Evolutionary conservation across 139 green algal genomes (phyloP).

Genomic region (Ostreobium quekettii): DNA sequence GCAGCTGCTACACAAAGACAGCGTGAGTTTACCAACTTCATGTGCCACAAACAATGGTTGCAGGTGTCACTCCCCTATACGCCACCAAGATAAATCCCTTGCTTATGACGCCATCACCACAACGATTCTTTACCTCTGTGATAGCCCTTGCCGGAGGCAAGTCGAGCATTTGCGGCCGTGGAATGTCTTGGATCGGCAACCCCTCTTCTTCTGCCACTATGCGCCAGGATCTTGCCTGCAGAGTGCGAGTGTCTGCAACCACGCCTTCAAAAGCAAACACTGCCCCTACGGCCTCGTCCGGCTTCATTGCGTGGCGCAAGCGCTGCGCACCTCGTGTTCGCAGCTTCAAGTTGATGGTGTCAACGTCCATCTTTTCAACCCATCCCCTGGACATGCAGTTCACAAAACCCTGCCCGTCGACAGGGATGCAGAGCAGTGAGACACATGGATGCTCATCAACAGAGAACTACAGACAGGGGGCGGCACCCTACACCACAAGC

Average conservation of each 20-base stretch:
- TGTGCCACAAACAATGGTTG: no score
- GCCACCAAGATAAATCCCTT: no score
- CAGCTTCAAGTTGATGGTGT: background rate
- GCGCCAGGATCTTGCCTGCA: background rate
- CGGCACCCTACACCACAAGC: no score
- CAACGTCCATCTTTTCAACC: conserved; percentile 10
- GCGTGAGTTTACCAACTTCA: no score
- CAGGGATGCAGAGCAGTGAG: no score
- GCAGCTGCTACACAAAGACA: no score
- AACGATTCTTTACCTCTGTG: conserved; percentile 10
- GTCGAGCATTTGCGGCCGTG: conserved; percentile 8
- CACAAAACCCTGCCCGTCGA: conserved; percentile 1
- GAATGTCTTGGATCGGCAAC: background rate
- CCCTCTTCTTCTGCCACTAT: background rate
- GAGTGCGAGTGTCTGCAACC: conserved; percentile 8
- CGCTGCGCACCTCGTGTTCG: conserved; percentile 4
- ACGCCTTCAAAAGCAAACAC: conserved; percentile 17
- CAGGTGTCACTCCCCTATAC: no score
- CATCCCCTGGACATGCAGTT: background rate
- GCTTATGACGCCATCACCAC: no score
- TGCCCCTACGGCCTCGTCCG: conserved; percentile 12
- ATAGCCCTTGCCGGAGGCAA: background rate
- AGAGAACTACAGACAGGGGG: no score
- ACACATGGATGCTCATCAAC: no score
- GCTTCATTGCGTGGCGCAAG: conserved; percentile 20